Base-by-base conservation (phyloP, 192 early-diverging fungal genomes). In the Coemansia sp. region DNA sequence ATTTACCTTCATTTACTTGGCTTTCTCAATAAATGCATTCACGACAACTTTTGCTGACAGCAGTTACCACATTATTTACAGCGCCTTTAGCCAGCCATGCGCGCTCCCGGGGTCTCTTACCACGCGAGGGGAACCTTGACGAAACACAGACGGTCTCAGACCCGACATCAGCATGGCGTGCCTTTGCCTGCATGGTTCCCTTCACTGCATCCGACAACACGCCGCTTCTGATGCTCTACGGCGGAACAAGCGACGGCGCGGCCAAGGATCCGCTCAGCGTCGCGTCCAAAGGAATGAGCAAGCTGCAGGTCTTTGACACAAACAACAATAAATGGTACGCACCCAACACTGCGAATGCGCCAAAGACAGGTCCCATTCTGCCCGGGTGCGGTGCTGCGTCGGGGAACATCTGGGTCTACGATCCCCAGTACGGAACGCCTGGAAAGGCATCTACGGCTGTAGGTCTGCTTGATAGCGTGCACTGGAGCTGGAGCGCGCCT, bases 401-500 rank as follows among this genome's bases (percentile, higher is more conserved):
- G 22, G 78, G 70, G 1, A 65, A 28, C 28, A 70, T 74, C 25
- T 68, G 69, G 69, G 82, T 68, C 20, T 69, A 71, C 46, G 68
- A 75, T 46, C 59, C 76, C 27, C 72, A 75, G 30, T 73, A 75
- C 10, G 62, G 70, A 6, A 42, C 46, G 22, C 10, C 55, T 7
- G 48, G 46, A 13, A 57, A 71, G 32, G 50, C 60, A 1, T 51
- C 77, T n/a, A 69, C 72, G 4, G 55, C 64, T 18, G 62, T 83
- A 3, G 62, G 67, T 27, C 39, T 76, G 6, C 68, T 83, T 27
- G 82, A 83, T 34, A 74, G 60, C 65, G 76, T 68, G 50, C 74
- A 80, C 36, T 74, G 77, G 82, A 80, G 70, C 30, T 83, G 82
- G 82, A 72, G 74, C 62, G 55, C 69, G 25, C 74, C 77, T 14